A percentile compares a stretch with the other conserved stretches of the same genome.
Conservation (phyloP, 148 eudicot species). For the Amaranthus hypochondriacus region DNA sequence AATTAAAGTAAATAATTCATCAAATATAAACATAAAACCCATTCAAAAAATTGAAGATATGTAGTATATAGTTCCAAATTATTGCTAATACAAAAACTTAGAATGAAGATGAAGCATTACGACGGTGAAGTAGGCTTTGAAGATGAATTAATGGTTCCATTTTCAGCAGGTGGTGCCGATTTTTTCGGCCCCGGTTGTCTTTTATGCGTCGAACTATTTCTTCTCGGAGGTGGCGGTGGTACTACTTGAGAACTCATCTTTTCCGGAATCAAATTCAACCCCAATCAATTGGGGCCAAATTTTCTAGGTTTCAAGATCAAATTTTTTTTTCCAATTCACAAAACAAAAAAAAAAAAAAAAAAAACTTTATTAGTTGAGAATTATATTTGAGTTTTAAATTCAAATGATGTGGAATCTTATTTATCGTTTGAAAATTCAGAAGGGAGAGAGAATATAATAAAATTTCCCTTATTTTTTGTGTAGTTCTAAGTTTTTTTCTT, state of each 20-base stretch:
- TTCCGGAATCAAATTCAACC: not conserved
- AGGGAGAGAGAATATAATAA: no score
- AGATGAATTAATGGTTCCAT: constrained; percentile 33
- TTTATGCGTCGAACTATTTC: constrained; percentile 41
- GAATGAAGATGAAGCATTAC: constrained; percentile 32
- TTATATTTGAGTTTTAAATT: not conserved
- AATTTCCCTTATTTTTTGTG: no score
- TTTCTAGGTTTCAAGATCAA: constrained; percentile 6
- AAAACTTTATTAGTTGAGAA: no score
- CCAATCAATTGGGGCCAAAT: not conserved
- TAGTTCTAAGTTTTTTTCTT: no score
- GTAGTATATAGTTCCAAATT: no score
- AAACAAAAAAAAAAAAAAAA: no score
- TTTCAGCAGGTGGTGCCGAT: constrained; percentile 44
- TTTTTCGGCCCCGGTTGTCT: constrained; percentile 36
- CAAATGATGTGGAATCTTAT: not conserved
- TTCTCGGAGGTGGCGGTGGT: constrained; percentile 44
- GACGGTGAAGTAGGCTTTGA: constrained; percentile 64
- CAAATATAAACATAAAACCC: no score
- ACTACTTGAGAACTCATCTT: constrained; percentile 49
- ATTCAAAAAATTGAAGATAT: no score
- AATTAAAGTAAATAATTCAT: no score
- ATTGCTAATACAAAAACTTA: no score
- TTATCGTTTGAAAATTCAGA: not conserved
- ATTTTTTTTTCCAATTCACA: not conserved